Percentiles rank a stretch among this genome's conserved stretches.
Conservation (phyloP, 202 grass and related monocot genomes). For the Elaeis oleifera region DNA sequence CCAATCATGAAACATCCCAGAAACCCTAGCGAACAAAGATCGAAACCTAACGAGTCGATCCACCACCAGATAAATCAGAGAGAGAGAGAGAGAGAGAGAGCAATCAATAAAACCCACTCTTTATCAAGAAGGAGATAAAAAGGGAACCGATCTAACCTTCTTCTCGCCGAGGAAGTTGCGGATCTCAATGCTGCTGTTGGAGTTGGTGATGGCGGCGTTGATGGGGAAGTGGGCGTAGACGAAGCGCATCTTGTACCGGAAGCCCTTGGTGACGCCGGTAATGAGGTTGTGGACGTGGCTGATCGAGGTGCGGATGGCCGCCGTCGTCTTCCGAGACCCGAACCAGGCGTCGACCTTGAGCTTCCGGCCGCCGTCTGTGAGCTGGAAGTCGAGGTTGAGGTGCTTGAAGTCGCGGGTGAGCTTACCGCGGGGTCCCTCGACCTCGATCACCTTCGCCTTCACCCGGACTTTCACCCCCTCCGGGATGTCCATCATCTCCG, state of each 20-base stretch:
- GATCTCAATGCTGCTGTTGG: background rate
- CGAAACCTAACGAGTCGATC: too few species aligned
- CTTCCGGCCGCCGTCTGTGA: conserved; percentile 33
- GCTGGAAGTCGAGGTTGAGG: conserved; percentile 93
- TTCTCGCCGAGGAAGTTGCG: background rate
- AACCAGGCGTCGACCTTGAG: background rate
- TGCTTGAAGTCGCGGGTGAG: conserved; percentile 89
- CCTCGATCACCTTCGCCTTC: conserved; percentile 54
- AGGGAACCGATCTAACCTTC: background rate
- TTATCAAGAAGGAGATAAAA: too few species aligned
- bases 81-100: background rate
- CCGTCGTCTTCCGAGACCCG: conserved; percentile 14
- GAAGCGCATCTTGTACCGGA: background rate
- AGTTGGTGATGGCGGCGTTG: conserved; percentile 29
- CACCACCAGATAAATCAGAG: too few species aligned
- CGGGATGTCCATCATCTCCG: conserved; percentile 80
- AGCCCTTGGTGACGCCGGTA: conserved; percentile 16
- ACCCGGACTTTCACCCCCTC: conserved; percentile 66
- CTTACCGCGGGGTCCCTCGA: conserved; percentile 77
- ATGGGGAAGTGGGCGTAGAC: conserved; percentile 73
- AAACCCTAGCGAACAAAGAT: too few species aligned
- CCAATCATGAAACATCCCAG: too few species aligned
- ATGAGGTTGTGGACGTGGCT: conserved; percentile 37
- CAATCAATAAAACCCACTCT: too few species aligned
- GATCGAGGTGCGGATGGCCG: background rate